Evolutionary conservation across 1,139 yeast genomes (phyloP), one percentile per base, ranked within the genome.

Genomic region (Ogataea hybrid): DNA sequence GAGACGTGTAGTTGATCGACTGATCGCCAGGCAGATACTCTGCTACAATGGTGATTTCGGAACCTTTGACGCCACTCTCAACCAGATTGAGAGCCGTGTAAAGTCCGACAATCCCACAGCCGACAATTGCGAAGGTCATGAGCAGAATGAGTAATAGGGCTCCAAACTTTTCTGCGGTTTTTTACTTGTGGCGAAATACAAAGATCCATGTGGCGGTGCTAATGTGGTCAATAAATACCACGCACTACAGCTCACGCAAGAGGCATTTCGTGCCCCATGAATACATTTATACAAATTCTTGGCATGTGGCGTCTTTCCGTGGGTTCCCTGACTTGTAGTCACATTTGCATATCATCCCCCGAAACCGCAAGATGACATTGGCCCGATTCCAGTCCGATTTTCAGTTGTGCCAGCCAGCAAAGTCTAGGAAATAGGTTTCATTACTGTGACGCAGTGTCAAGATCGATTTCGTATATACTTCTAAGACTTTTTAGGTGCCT

Each of bases 21-120:
- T 76, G 81, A 56, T 85, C 94, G 5, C 92, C 94, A 2, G 94
- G 92, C 38, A 81, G 59, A 50, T 70, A 73, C 53, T 81, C 76
- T 3, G 85, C 90, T 16, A 81, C 53, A 6, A 84, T 71, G 3
- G 78, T 70, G 48, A 84, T 72, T n/a, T 75, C 67, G 5, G 59
- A 44, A 1, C 77, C 75, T 6, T 63, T 49, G 7, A 75, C 71
- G 2, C 71, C 70, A 73, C 66, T 23, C 79, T 65, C 34, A 79
- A 68, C 38, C 72, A 84, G 37, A 37, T 43, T 43, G n/a, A 38
- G 31, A 2, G 79, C 71, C 35, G 89, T 83, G 51, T 78, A 78
- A 20, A 85, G 70, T 23, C 94, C 94, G 43, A 81, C 68, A 35
- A 85, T 79, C 15, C 95, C 95, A 3, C 87, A 42, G 14, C 64